Base-by-base conservation (phyloP, 2,329 filamentous ascomycete species). In the Dendryphion nanum region DNA sequence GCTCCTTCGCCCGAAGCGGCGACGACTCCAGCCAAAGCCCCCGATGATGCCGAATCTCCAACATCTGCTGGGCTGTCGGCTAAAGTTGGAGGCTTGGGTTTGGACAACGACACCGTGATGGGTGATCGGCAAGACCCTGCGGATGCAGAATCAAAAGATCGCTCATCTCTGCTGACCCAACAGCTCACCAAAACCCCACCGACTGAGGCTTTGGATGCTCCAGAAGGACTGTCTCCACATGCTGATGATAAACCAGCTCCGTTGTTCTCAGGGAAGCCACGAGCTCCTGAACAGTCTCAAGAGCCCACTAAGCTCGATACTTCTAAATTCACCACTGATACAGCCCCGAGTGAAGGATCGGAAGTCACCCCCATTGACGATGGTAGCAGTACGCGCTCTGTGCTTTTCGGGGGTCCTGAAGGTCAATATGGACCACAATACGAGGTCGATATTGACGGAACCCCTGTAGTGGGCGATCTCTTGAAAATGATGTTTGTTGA, bases 401-500 rank as follows among this genome's bases (percentile, higher is more conserved):
- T 66, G 1, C 43, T 67, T 4, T 63, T 67, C 33, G 55, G 61
- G 18, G 57, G 52, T 15, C 40, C 51, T n/a, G 59, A 63, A 24
- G 53, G 44, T 18, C 51, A 57, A 30, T 48, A 48, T 37, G 33
- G 53, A 31, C 38, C 53, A 20, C 69, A 73, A 17, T 76, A 80
- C 40, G 79, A 83, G 46, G 69, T 75, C 13, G 81, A 83, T 47
- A 62, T 73, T 18, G 77, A 83, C 50, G 80, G 81, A 5, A 75
- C 78, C 20, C 86, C 89, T 3, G 89, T 98, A 16, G 93, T 98
- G 8, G 93, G 93, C 35, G 93, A 98, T 64, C 86, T 85, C 55
- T 73, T 98, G 43, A 98, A 98, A 71, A 90, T 93, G 66, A 89
- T 91, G 69, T 97, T 98, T 70, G 90, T 97, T 17, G 85, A 96